Percentiles rank a stretch among this genome's conserved stretches.
phyloP scores from a whole-genome alignment of 768 basidiomycete species.

The Naganishia friedmannii region DNA sequence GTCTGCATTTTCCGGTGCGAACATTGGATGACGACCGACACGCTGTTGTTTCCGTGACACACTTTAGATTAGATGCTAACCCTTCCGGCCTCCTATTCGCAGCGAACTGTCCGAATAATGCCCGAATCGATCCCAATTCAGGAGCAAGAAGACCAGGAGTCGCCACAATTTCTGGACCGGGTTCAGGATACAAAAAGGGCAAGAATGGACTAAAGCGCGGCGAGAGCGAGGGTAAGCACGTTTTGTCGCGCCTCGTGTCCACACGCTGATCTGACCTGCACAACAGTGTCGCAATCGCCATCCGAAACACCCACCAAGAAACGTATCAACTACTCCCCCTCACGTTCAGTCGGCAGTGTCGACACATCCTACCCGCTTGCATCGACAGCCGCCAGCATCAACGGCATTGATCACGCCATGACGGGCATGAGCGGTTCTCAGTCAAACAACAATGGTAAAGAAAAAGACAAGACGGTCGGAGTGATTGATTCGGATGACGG shows the following conservation, averaged over 20 bases:
- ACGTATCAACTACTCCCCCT: slow-evolving; percentile 1
- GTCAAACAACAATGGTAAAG: neutral
- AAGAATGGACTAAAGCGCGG: slow-evolving; percentile 12
- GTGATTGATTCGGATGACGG: slow-evolving; percentile 20
- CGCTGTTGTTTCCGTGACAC: too few relatives aligned
- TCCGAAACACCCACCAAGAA: slow-evolving; percentile 17
- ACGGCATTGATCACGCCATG: neutral
- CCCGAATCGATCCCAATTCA: neutral
- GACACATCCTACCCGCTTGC: slow-evolving; percentile 6
- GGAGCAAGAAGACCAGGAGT: slow-evolving; percentile 8
- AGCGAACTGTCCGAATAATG: neutral
- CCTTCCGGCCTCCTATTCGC: neutral
- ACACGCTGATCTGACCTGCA: too few relatives aligned
- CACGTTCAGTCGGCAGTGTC: slow-evolving; percentile 10
- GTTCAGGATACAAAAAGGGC: slow-evolving; percentile 14
- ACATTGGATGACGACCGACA: too few relatives aligned
- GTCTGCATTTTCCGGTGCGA: too few relatives aligned
- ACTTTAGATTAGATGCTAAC: neutral
- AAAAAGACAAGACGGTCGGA: slow-evolving; percentile 29
- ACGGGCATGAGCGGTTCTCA: neutral
- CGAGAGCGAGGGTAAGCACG: slow-evolving; percentile 7
- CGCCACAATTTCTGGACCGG: neutral
- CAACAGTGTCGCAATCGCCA: slow-evolving; percentile 3
- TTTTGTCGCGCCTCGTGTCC: neutral
- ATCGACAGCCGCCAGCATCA: neutral